Base-by-base conservation (phyloP, 441 rosid species). In the Arabidopsis hybrid region DNA sequence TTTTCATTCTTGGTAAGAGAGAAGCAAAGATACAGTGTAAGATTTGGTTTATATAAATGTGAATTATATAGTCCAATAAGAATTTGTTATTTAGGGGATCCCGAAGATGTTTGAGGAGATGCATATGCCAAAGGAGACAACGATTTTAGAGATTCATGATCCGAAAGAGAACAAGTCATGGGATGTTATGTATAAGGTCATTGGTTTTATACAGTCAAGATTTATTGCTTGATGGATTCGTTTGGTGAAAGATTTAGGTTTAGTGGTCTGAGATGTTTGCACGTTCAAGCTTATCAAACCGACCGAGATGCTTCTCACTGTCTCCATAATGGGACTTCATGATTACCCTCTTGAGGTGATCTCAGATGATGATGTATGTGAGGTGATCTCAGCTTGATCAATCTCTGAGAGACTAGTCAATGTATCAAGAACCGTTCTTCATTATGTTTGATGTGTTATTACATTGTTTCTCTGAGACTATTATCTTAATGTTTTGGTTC, bases 191-290 rank as follows among this genome's bases (percentile, higher is more conserved):
- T 69, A 11, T 47, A 31, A 47, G 67, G 55, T 70, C 38, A 49
- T 18, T 49, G 57, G 47, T 21, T 21, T 21, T 58, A 6, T 4
- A n/a, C 72, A 70, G 38, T 29, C 79, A 32, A 76, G 71, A 70
- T 69, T 76, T 47, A 18, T 66, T 65, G 67, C 57, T 40, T 72
- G 80, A 31, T 76, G 80, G 80, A 32, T 11, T 40, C 72, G 76
- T 40, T 50, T 71, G 42, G 60, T 18, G 32, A 47, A 51, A n/a
- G 62, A 47, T 11, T 17, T 69, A 17, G 47, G 34, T 39, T 64
- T 76, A 58, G 61, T 6, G 71, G 32, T 67, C 35, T 63, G 74
- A 52, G 58, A 68, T 61, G 51, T 75, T 26, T 68, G 69, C 79
- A 68, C 68, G 35, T 43, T 75, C 29, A 39, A 14, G 65, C 79